Conservation (phyloP, 169 alveolate species). For the Plasmodium knowlesi region DNA sequence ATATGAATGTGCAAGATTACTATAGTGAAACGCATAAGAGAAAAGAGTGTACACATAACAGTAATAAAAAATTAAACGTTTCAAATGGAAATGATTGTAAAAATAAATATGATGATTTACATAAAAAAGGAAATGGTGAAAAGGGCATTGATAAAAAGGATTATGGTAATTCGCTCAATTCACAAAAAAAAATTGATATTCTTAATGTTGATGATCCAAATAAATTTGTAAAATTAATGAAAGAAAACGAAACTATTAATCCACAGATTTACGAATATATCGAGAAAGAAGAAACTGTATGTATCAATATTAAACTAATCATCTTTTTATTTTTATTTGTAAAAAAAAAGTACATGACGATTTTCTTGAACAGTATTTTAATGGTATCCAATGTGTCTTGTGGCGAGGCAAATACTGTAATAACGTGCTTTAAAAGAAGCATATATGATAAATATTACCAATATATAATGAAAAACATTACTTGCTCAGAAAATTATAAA, state of each 20-base stretch:
- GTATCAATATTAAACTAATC: slow-evolving; percentile 61
- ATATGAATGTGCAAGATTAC: slow-evolving; percentile 47
- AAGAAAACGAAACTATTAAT: slow-evolving; percentile 54
- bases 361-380: slow-evolving; percentile 60
- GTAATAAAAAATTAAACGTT: slow-evolving; percentile 16
- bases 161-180: slow-evolving; percentile 4
- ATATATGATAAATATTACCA: slow-evolving; percentile 69
- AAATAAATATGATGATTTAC: not conserved
- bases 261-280: slow-evolving; percentile 71
- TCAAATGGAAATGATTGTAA: slow-evolving; percentile 27
- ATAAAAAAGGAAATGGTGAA: slow-evolving; percentile 8
- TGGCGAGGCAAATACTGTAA: slow-evolving; percentile 70
- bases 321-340: slow-evolving; percentile 50
- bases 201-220: slow-evolving; percentile 62
- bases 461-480: slow-evolving; percentile 63
- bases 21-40: slow-evolving; percentile 13
- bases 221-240: slow-evolving; percentile 59
- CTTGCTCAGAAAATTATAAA: slow-evolving; percentile 63
- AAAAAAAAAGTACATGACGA: slow-evolving; percentile 68
- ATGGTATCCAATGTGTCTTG: slow-evolving; percentile 70
- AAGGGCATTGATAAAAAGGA: slow-evolving; percentile 9
- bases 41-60: slow-evolving; percentile 9
- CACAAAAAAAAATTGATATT: slow-evolving; percentile 20
- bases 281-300: slow-evolving; percentile 71
- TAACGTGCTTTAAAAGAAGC: slow-evolving; percentile 64